Conservation (phyloP, 257 asterid genomes). For the Voacanga thouarsii region DNA sequence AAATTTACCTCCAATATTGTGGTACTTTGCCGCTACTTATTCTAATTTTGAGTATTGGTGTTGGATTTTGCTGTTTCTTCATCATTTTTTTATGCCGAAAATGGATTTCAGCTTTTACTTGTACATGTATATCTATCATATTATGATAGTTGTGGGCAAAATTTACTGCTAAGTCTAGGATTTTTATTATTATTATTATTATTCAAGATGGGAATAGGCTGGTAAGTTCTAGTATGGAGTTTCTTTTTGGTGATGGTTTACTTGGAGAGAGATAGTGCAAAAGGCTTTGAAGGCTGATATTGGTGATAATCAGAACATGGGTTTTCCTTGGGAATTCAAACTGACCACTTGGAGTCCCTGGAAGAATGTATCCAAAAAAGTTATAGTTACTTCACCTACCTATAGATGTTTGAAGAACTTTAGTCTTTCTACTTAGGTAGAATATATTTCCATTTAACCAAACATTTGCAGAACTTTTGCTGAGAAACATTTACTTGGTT, state of each 20-base stretch:
- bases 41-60: background rate
- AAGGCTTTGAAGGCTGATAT: background rate
- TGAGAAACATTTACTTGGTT: background rate
- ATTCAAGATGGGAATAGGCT: background rate
- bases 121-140: background rate
- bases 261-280: background rate
- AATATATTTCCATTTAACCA: background rate
- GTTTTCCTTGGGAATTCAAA: background rate
- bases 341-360: background rate
- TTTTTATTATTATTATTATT: too few relatives aligned
- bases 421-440: background rate
- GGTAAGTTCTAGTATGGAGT: background rate
- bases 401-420: background rate
- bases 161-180: background rate
- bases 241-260: background rate
- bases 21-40: conserved; percentile 37
- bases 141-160: background rate
- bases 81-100: background rate
- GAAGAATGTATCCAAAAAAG: background rate
- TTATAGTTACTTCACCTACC: background rate
- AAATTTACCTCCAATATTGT: conserved; percentile 61
- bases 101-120: background rate
- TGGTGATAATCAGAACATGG: background rate
- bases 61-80: conserved; percentile 18
- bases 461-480: background rate